phyloP scores from a whole-genome alignment of 2,329 filamentous ascomycete species.

The Fusarium siculi region DNA sequence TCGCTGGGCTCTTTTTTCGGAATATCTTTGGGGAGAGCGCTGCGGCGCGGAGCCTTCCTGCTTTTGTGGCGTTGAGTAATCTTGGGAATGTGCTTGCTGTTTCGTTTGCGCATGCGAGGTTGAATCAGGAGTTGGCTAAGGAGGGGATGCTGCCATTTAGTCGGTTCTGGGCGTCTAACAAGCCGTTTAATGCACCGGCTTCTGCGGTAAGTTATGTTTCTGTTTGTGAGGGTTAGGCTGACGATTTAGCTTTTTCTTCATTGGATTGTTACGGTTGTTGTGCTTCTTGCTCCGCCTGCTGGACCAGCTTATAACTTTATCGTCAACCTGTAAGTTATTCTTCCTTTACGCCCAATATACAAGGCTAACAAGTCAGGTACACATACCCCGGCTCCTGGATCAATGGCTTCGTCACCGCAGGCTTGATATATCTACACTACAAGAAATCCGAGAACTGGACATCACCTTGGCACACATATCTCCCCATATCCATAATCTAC shows the following conservation, averaged over 20 bases:
- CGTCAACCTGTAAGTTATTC: conserved; percentile 56
- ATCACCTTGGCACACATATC: conserved; percentile 62
- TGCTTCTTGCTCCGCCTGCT: conserved; percentile 73
- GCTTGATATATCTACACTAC: conserved; percentile 63
- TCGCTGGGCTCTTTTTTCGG: conserved; percentile 69
- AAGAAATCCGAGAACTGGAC: conserved; percentile 62
- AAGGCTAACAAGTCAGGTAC: conserved; percentile 45
- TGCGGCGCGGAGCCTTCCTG: conserved; percentile 59
- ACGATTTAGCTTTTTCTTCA: conserved; percentile 66
- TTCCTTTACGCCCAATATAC: accelerated
- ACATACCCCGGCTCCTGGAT: conserved; percentile 66
- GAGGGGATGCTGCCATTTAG: conserved; percentile 75
- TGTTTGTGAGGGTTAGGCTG: background rate
- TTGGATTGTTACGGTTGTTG: conserved; percentile 72
- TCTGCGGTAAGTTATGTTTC: conserved; percentile 54
- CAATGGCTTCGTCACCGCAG: conserved; percentile 61
- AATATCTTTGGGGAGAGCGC: conserved; percentile 70
- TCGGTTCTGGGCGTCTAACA: conserved; percentile 74
- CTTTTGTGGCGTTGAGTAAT: conserved; percentile 69
- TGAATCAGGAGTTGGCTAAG: conserved; percentile 75
- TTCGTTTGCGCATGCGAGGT: conserved; percentile 66
- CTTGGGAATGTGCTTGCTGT: conserved; percentile 71
- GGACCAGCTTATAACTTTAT: conserved; percentile 77
- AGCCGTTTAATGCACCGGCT: conserved; percentile 73
- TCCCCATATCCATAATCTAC: conserved; percentile 61